Evolutionary conservation across 345 rosid genomes (phyloP).

Genomic region (Gossypium arboreum): DNA sequence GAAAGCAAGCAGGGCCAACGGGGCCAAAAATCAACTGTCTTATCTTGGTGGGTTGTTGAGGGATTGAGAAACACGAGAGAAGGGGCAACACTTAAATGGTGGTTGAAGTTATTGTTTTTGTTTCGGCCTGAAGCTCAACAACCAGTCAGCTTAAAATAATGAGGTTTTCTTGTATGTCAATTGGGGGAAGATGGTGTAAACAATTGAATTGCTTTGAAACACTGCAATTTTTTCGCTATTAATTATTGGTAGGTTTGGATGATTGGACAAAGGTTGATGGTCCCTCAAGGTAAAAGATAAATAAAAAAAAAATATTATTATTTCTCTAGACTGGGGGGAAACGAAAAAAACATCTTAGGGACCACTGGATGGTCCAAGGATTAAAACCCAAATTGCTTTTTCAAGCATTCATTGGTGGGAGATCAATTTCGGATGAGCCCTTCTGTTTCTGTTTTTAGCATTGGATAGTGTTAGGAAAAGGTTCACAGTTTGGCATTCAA

Average conservation of each 20-base stretch:
- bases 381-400: neutral
- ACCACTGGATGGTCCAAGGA: conserved; percentile 3
- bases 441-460: too few species aligned
- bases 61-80: conserved; percentile 5
- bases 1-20: conserved; percentile 2
- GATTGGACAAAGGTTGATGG: neutral
- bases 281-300: neutral
- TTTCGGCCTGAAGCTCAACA: neutral
- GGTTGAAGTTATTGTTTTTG: neutral
- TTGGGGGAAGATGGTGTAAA: neutral
- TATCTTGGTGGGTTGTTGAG: conserved; percentile 13
- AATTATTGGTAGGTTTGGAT: conserved; percentile 4
- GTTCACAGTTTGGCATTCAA: too few species aligned
- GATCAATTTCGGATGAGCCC: too few species aligned
- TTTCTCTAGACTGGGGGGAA: neutral
- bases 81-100: neutral
- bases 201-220: neutral
- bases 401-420: too few species aligned
- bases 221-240: neutral
- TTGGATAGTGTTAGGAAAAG: too few species aligned
- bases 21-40: neutral
- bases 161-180: neutral
- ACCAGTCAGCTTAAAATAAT: neutral
- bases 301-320: neutral
- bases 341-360: neutral